Evolutionary conservation across 1,284 basidiomycete genomes (phyloP).

Genomic region (Neonothopanus nambi): DNA sequence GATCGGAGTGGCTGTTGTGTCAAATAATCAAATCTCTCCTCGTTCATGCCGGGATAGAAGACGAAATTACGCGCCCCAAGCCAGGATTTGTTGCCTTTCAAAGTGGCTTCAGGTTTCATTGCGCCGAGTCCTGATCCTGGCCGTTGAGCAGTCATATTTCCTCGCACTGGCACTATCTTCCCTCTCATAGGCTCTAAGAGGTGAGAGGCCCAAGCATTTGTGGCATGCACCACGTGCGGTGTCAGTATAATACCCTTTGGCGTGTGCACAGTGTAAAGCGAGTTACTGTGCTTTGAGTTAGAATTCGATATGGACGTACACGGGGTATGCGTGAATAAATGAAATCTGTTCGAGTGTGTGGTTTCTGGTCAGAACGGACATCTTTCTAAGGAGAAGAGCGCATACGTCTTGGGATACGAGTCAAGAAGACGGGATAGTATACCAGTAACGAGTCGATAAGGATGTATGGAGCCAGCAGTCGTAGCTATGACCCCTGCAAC

Average conservation of each 20-base stretch:
- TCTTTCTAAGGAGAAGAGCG: slow-evolving; percentile 1
- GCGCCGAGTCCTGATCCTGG: slow-evolving; percentile 39
- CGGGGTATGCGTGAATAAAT: slow-evolving; percentile 51
- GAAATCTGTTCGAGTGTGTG: slow-evolving; percentile 36
- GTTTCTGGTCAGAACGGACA: neutral
- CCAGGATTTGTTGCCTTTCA: slow-evolving; percentile 31
- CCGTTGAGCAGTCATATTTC: slow-evolving; percentile 67
- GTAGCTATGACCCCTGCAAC: slow-evolving; percentile 49
- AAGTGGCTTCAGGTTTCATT: slow-evolving; percentile 18
- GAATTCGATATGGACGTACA: slow-evolving; percentile 41
- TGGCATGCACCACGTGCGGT: slow-evolving; percentile 73
- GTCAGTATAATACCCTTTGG: slow-evolving; percentile 54
- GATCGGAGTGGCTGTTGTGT: slow-evolving; percentile 59
- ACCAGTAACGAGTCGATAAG: slow-evolving; percentile 58
- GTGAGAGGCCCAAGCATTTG: slow-evolving; percentile 75
- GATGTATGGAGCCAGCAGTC: slow-evolving; percentile 54
- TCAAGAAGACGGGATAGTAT: slow-evolving; percentile 48
- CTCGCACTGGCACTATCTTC: slow-evolving; percentile 59
- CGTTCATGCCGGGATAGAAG: slow-evolving; percentile 47
- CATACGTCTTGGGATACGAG: slow-evolving; percentile 40
- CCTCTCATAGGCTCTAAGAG: slow-evolving; percentile 64
- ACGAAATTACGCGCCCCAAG: slow-evolving; percentile 53
- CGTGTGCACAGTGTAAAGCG: slow-evolving; percentile 48
- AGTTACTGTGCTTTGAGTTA: slow-evolving; percentile 14
- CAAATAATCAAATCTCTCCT: slow-evolving; percentile 64